Conservation (phyloP, 306 rosid genomes). For the Neltuma alba region DNA sequence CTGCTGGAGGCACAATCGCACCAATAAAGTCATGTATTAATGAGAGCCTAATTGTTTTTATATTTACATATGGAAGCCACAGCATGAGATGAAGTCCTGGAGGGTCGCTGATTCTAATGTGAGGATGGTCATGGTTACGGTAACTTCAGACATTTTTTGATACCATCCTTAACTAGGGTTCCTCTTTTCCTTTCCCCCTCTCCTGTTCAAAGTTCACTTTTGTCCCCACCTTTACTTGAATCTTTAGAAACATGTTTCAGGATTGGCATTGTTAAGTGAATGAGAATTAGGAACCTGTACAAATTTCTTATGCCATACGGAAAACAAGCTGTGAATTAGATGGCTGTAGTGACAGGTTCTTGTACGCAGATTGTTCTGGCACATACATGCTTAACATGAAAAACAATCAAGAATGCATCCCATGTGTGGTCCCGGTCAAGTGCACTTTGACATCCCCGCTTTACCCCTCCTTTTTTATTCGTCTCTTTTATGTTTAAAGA, state of each 20-base stretch:
- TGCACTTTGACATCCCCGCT: not conserved
- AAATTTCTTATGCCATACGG: constrained; percentile 48
- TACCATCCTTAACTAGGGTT: constrained; percentile 36
- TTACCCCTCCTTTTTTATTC: not conserved
- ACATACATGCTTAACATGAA: constrained; percentile 5
- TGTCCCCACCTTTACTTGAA: constrained; percentile 38
- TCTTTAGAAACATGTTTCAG: constrained; percentile 46
- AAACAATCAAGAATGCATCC: not conserved
- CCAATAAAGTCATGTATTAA: constrained; percentile 36
- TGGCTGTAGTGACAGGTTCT: constrained; percentile 31
- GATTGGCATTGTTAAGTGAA: constrained; percentile 32
- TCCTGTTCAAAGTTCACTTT: constrained; percentile 26
- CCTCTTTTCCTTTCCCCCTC: constrained; percentile 16
- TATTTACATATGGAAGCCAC: constrained; percentile 31
- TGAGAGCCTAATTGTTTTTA: constrained; percentile 32
- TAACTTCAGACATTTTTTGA: constrained; percentile 38
- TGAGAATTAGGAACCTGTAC: constrained; percentile 57
- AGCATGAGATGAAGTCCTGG: constrained; percentile 38
- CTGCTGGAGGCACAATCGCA: constrained; percentile 86
- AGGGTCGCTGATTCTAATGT: constrained; percentile 43
- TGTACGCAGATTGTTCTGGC: constrained; percentile 23
- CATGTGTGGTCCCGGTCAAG: not conserved
- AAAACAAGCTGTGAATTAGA: constrained; percentile 32
- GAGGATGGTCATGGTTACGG: constrained; percentile 42
- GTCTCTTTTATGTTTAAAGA: too few species aligned